Base-by-base conservation (phyloP, 768 basidiomycete species). In the Auriscalpium vulgare region DNA sequence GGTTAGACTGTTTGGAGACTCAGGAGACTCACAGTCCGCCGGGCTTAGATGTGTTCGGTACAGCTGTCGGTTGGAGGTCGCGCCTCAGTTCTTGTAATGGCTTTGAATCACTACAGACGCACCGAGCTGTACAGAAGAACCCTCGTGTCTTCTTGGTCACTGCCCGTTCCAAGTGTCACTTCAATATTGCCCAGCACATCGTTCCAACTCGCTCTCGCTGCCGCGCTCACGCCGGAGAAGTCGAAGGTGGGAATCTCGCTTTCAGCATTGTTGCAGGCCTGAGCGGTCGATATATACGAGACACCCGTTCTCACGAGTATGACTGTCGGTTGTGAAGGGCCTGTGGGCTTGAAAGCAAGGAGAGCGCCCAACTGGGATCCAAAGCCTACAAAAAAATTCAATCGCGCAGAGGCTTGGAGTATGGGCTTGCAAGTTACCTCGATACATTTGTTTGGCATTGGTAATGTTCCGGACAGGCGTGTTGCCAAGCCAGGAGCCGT, bases 301-400 rank as follows among this genome's bases (percentile, higher is more conserved):
- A 86, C 76, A n/a, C 84, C 83, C 4, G 80, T 76, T n/a, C 83
- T 78, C 1, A 73, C 81, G 21, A 83, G 71, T 54, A 86, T 78
- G 3, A 74, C 69, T 0, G 78, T 79, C 10, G 64, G 57, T 14
- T 59, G 60, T 56, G 10, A 3, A 3, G 7, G 3, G n/a, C 17
- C 17, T 9, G 17, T 38, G 13, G 36, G 35, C 14, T 17, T n/a
- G 53, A 52, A 56, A 6, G 46, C 11, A 43, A 29, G 36, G 5
- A 17, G 43, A 34, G 14, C 37, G 29, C 83, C 82, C 50, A 80
- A 67, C 61, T 82, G 74, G 16, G 74, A 72, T 13, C 72, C 65
- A 57, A 76, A 78, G 29, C 77, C 80, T 81, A 52, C 5, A 40
- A 17, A 2, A 51, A 49, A 34, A 34, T 36, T 47, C 19, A 37